Evolutionary conservation across 2,329 filamentous ascomycete species (phyloP).

Genomic region (Penicillium crustosum): DNA sequence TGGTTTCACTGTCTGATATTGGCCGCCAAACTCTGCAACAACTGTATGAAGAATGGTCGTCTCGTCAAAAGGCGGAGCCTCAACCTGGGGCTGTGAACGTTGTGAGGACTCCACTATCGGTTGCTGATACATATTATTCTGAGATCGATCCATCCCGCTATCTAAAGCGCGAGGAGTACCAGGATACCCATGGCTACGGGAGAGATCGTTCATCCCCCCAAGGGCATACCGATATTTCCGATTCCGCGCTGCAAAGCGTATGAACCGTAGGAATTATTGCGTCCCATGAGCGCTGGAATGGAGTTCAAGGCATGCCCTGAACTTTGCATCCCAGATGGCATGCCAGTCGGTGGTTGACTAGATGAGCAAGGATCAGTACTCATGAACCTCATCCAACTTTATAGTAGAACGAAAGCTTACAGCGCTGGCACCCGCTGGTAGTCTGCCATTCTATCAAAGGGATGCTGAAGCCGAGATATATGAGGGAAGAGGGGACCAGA

Average conservation of each 20-base stretch:
- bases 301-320: constrained; percentile 30
- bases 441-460: constrained; percentile 42
- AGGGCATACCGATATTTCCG: constrained; percentile 27
- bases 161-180: constrained; percentile 36
- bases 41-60: constrained; percentile 39
- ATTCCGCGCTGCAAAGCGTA: constrained; percentile 36
- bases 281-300: constrained; percentile 36
- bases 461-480: constrained; percentile 29
- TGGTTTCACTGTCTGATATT: constrained; percentile 57
- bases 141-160: constrained; percentile 32
- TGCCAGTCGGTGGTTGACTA: constrained; percentile 49
- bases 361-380: constrained; percentile 18
- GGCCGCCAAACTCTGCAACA: constrained; percentile 29
- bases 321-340: constrained; percentile 43
- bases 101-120: constrained; percentile 29
- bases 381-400: background rate
- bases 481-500: constrained; percentile 37
- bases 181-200: constrained; percentile 36
- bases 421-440: constrained; percentile 41
- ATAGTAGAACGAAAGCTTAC: constrained; percentile 32
- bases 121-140: constrained; percentile 35
- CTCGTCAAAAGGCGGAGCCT: constrained; percentile 47
- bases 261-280: constrained; percentile 40
- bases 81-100: constrained; percentile 19
- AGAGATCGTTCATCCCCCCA: constrained; percentile 36